Percentiles rank a stretch among this genome's conserved stretches.
Conservation (phyloP, 331 rosid species). For the Phaseolus coccineus region DNA sequence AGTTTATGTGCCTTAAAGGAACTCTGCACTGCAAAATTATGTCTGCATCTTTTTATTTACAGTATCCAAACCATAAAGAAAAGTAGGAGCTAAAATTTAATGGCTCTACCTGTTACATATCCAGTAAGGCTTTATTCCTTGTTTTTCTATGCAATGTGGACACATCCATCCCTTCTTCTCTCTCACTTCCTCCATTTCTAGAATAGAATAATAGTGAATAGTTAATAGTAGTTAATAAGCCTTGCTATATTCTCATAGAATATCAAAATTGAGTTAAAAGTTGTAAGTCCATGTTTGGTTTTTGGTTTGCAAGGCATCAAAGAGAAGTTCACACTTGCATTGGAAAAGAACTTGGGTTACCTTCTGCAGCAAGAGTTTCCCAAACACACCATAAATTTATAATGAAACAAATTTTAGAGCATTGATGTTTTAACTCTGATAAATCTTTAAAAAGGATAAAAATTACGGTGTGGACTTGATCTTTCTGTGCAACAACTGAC, state of each 20-base stretch:
- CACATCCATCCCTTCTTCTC: constrained; percentile 77
- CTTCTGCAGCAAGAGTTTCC: too few relatives aligned
- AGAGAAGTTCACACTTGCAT: too few relatives aligned
- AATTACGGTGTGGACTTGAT: background rate
- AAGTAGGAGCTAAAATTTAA: background rate
- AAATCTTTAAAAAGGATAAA: too few relatives aligned
- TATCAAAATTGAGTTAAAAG: too few relatives aligned
- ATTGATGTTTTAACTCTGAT: background rate
- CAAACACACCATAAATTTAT: constrained; percentile 1
- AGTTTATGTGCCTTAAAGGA: background rate
- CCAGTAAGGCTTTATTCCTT: constrained; percentile 71
- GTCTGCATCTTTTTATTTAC: background rate
- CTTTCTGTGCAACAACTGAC: background rate
- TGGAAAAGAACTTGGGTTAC: too few relatives aligned
- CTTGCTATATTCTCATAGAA: background rate
- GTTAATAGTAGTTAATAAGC: background rate
- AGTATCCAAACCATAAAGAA: background rate
- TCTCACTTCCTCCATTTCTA: constrained; percentile 73
- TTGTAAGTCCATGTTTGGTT: too few relatives aligned
- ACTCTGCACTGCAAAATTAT: background rate
- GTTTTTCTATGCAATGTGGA: constrained; percentile 78
- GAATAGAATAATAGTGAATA: constrained; percentile 29
- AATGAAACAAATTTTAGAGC: background rate
- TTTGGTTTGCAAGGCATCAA: too few relatives aligned
- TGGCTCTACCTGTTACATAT: constrained; percentile 75